Conservation (phyloP, 2,329 filamentous ascomycete genomes). For the Colletotrichum liriopes region DNA sequence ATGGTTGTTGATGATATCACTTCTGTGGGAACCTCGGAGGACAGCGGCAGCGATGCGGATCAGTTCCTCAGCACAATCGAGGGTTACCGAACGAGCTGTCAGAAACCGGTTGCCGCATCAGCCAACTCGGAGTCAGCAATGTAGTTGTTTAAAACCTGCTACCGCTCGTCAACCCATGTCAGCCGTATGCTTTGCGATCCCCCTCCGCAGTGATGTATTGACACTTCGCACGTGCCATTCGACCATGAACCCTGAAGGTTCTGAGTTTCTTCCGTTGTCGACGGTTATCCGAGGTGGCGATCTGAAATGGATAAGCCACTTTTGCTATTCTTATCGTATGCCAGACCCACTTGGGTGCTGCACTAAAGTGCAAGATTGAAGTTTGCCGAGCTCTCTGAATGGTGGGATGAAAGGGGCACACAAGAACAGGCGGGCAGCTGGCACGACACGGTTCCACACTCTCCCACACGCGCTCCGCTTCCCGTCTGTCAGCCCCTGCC, state of each 20-base stretch:
- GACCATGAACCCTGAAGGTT: background rate
- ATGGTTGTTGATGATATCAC: background rate
- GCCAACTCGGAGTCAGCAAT: background rate
- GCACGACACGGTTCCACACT: conserved; percentile 4
- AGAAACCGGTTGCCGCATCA: background rate
- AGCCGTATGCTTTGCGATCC: background rate
- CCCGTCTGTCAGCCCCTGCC: conserved; percentile 1
- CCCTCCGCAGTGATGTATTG: background rate
- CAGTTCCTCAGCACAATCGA: background rate
- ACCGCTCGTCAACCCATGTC: background rate
- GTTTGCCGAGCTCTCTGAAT: conserved; percentile 19
- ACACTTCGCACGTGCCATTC: conserved; percentile 18
- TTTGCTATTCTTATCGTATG: conserved; percentile 34
- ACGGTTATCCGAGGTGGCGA: conserved; percentile 7
- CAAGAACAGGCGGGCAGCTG: conserved; percentile 24
- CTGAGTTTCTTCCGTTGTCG: background rate
- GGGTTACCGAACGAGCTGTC: background rate
- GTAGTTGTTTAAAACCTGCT: background rate
- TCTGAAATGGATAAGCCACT: conserved; percentile 21
- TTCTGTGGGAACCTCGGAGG: background rate
- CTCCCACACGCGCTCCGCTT: background rate
- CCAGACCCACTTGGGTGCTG: conserved; percentile 3
- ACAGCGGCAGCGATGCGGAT: background rate
- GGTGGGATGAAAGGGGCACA: background rate
- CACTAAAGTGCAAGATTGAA: conserved; percentile 19